Base-by-base conservation (phyloP, 129 eudicot species). In the Sambucus nigra region DNA sequence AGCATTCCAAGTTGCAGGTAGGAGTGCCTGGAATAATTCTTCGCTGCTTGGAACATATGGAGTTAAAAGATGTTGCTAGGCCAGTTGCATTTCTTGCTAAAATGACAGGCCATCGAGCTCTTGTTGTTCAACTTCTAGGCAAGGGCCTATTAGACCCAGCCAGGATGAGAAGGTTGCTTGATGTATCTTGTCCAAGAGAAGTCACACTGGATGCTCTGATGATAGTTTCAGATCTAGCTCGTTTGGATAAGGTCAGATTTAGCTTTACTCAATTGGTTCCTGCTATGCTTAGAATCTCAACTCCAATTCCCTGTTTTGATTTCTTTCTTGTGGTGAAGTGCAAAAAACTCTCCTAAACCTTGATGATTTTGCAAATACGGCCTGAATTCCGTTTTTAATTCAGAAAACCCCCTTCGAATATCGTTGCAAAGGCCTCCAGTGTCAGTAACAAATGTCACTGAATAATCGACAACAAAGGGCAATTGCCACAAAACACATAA, bases 1-100 rank as follows among this genome's bases (percentile, higher is more conserved):
- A 54, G 25, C 29, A 45, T 64, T 7, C 72, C 25, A 39, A 28
- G 52, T 54, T 55, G 47, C 72, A 92, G 99, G 75, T 54, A 25
- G 96, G 85, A 50, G 76, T 86, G 60, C 92, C 99, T 11, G 65
- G 61, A 59, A 53, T 58, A 25, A 60, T 83, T 63, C 72, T 92
- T 45, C 76, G 69, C 39, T 92, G 96, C 58, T 69, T 76, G 71
- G 87, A 86, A 53, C 74, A 75, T 59, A 56, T 92, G 79, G 99
- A 92, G 25, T 44, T 77, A 46, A 80, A 80, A 65, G 96, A 92
- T 66, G 59, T 77, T 27, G 85, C 87, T 23, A 69, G 96, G 63
- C 87, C 84, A 26, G 85, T 92, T 57, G 99, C 99, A 5, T 86
- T 92, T 69, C 70, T 92, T 41, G 99, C 96, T 21, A 86, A 92